phyloP scores from a whole-genome alignment of 495 filamentous ascomycete species.

The Neurospora sublineolata region DNA sequence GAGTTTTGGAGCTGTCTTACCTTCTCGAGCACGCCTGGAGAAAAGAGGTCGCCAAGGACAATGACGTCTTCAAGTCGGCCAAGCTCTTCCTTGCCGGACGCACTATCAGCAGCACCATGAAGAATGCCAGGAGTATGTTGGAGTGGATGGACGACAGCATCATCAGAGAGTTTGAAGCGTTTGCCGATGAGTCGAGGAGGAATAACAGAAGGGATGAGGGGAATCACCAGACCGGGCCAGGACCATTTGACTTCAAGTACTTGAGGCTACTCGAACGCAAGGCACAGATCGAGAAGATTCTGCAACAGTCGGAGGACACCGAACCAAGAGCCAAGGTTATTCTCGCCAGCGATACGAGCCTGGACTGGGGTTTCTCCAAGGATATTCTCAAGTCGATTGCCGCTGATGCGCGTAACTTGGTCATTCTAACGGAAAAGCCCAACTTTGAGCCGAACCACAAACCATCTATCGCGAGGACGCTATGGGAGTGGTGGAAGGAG shows the following conservation, averaged over 20 bases:
- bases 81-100: conserved; percentile 74
- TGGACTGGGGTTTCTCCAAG: conserved; percentile 93
- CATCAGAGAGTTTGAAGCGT: conserved; percentile 78
- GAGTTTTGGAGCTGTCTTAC: conserved; percentile 88
- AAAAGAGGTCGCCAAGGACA: conserved; percentile 42
- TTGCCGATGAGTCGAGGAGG: conserved; percentile 40
- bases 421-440: conserved; percentile 69
- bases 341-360: conserved; percentile 74
- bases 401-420: conserved; percentile 61
- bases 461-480: conserved; percentile 41
- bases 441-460: conserved; percentile 22
- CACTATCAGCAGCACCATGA: conserved; percentile 70
- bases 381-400: conserved; percentile 69
- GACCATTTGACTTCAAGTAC: conserved; percentile 85
- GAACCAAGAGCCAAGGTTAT: conserved; percentile 57
- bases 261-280: conserved; percentile 68
- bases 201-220: conserved; percentile 31
- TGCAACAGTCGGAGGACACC: conserved; percentile 24
- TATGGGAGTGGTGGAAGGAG: conserved; percentile 69
- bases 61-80: conserved; percentile 52
- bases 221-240: conserved; percentile 35
- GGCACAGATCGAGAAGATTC: conserved; percentile 58
- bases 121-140: conserved; percentile 84
- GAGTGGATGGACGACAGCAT: conserved; percentile 99
- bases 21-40: conserved; percentile 87